Evolutionary conservation across 768 basidiomycete genomes (phyloP).

Genomic region (Boletellus emodensis): DNA sequence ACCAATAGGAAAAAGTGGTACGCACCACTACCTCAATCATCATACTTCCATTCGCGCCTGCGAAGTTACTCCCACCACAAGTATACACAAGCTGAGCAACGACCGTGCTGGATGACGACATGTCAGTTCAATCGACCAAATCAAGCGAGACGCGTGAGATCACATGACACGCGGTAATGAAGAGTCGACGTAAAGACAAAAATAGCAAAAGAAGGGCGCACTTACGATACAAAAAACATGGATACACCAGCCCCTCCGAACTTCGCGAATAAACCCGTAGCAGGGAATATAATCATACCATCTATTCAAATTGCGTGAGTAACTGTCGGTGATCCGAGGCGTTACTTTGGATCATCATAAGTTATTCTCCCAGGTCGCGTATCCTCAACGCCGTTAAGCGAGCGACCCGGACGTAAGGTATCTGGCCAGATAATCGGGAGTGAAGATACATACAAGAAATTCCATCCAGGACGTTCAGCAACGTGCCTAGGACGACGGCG

Average conservation of each 20-base stretch:
- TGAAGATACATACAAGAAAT: conserved; percentile 66
- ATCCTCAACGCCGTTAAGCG: conserved; percentile 6
- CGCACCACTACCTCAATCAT: conserved; percentile 97
- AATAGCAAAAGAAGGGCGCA: conserved; percentile 3
- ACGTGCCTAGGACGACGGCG: conserved; percentile 75
- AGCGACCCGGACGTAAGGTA: neutral
- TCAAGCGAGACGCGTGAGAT: neutral
- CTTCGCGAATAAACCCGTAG: conserved; percentile 69
- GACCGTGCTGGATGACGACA: conserved; percentile 46
- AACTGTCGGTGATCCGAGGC: neutral
- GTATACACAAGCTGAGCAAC: conserved; percentile 83
- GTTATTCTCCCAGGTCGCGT: neutral
- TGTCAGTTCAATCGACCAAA: neutral
- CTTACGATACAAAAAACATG: conserved; percentile 87
- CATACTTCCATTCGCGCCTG: conserved; percentile 90
- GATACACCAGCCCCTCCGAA: conserved; percentile 90
- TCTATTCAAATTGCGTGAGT: conserved; percentile 41
- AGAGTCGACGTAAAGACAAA: neutral
- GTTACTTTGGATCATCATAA: neutral
- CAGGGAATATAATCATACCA: conserved; percentile 96
- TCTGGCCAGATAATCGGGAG: neutral
- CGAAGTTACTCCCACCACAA: conserved; percentile 83
- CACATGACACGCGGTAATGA: conserved; percentile 4
- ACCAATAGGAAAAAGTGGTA: conserved; percentile 14
- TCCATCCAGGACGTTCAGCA: conserved; percentile 91